phyloP scores from a whole-genome alignment of 2,329 filamentous ascomycete genomes.

The Neofusicoccum umdonicola region DNA sequence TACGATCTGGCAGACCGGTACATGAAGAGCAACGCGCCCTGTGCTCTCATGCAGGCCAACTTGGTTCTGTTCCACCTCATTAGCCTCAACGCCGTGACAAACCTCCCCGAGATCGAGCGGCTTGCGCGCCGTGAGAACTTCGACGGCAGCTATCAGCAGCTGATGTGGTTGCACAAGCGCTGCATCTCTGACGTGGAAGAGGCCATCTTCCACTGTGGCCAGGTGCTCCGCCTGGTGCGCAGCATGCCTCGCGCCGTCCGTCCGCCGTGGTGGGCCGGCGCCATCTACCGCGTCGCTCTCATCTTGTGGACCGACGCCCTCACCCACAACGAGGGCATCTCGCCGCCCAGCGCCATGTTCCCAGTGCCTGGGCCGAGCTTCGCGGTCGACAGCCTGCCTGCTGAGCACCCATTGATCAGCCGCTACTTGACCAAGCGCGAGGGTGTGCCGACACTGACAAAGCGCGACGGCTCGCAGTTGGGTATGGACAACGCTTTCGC shows the following conservation, averaged over 20 bases:
- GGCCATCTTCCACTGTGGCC: constrained; percentile 65
- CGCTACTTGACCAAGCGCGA: constrained; percentile 54
- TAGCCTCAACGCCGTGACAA: constrained; percentile 65
- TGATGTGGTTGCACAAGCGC: constrained; percentile 56
- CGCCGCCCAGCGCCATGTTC: constrained; percentile 37
- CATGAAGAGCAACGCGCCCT: constrained; percentile 55
- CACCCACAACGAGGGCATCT: constrained; percentile 47
- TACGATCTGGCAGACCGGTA: constrained; percentile 61
- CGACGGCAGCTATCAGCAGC: constrained; percentile 56
- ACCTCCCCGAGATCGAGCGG: constrained; percentile 66
- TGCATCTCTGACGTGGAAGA: constrained; percentile 65
- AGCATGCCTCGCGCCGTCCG: constrained; percentile 60
- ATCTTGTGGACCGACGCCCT: constrained; percentile 64
- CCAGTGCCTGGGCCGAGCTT: constrained; percentile 43
- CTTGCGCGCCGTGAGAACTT: constrained; percentile 62
- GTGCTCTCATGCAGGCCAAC: constrained; percentile 62
- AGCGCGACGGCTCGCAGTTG: constrained; percentile 48
- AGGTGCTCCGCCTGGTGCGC: constrained; percentile 61
- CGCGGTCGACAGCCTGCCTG: constrained; percentile 50
- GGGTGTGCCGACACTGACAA: constrained; percentile 52
- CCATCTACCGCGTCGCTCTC: constrained; percentile 65
- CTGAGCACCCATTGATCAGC: constrained; percentile 52
- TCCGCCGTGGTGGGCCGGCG: constrained; percentile 70
- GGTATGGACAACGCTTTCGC: constrained; percentile 48
- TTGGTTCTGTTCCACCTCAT: constrained; percentile 70